These are phyloP conservation scores for Pseudotsuga menziesii DNA, from an alignment of 75 land plant species.

Conservation along the genomic window DNA sequence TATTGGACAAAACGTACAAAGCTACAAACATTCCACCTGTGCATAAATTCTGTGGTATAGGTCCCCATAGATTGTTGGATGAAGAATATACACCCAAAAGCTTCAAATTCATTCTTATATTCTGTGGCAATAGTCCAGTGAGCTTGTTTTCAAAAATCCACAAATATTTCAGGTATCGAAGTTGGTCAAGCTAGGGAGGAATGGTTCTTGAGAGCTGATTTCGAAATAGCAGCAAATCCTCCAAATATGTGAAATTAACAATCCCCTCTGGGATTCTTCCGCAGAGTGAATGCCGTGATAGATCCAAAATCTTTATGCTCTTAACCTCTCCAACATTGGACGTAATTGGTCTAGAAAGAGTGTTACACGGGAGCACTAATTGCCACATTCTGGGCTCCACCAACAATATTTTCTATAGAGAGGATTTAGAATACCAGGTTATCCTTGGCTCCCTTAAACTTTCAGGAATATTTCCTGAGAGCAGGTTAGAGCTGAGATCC, in stretches of 20 bases:
- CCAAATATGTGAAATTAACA: conserved; percentile 15
- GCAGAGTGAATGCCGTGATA: conserved; percentile 16
- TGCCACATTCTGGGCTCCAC: conserved; percentile 5
- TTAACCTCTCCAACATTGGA: conserved; percentile 12
- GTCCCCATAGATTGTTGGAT: background rate
- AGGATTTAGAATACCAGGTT: too few species aligned
- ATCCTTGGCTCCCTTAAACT: conserved; percentile 20
- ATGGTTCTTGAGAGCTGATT: conserved; percentile 21
- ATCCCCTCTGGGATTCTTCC: conserved; percentile 29
- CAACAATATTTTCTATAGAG: too few species aligned
- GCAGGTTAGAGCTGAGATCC: conserved; percentile 21
- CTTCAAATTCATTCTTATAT: background rate
- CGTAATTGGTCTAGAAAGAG: conserved; percentile 23
- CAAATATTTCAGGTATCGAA: conserved; percentile 13
- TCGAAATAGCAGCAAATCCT: conserved; percentile 3
- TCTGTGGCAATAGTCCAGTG: conserved; percentile 22
- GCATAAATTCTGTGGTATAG: background rate
- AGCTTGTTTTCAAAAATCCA: conserved; percentile 26
- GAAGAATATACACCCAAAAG: background rate
- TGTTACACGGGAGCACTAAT: conserved; percentile 10
- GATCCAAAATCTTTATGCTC: conserved; percentile 12
- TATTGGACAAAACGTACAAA: conserved; percentile 7
- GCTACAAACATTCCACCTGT: background rate
- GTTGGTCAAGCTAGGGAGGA: conserved; percentile 19
- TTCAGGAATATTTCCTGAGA: conserved; percentile 31